These are phyloP conservation scores for Leptographium procerum DNA, from an alignment of 2,329 filamentous ascomycete genomes.

Conservation along the genomic window DNA sequence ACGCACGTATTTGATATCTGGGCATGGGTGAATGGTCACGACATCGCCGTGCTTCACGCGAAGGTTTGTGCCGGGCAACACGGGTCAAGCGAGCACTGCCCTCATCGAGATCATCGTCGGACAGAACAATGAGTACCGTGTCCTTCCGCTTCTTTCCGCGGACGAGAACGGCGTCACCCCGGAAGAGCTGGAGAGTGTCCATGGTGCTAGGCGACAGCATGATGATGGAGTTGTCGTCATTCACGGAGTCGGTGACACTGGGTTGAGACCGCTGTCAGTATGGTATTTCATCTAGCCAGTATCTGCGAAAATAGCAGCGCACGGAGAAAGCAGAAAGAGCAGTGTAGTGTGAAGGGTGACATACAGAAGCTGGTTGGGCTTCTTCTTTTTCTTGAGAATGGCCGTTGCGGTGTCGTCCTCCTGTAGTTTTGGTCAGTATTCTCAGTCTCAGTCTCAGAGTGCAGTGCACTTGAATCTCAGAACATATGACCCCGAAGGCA, in stretches of 20 bases:
- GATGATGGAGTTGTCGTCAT: slow-evolving; percentile 99
- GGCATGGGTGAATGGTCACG: slow-evolving; percentile 92
- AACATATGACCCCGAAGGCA: slow-evolving; percentile 3
- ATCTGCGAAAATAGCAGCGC: background rate
- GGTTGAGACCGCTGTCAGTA: background rate
- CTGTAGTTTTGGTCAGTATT: slow-evolving; percentile 28
- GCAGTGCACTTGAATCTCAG: slow-evolving; percentile 17
- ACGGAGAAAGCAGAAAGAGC: background rate
- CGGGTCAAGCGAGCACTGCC: slow-evolving; percentile 96
- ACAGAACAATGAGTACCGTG: slow-evolving; percentile 92
- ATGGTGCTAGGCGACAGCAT: slow-evolving; percentile 97
- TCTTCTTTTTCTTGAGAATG: slow-evolving; percentile 99
- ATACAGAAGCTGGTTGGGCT: slow-evolving; percentile 97
- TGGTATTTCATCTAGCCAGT: background rate
- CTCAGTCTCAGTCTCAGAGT: slow-evolving; percentile 15
- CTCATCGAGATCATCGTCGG: slow-evolving; percentile 96
- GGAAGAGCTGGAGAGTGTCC: slow-evolving; percentile 96
- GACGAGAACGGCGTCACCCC: slow-evolving; percentile 93
- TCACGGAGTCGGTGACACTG: slow-evolving; percentile 94
- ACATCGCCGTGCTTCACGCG: slow-evolving; percentile 98
- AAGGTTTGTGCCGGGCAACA: slow-evolving; percentile 94
- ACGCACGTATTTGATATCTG: slow-evolving; percentile 95
- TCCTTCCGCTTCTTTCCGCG: slow-evolving; percentile 99
- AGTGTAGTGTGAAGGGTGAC: slow-evolving; percentile 1
- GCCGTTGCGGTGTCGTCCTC: slow-evolving; percentile 88